Evolutionary conservation across 345 rosid species (phyloP), one percentile per base, ranked within the genome.

Genomic region (Anastatica hierochuntica): DNA sequence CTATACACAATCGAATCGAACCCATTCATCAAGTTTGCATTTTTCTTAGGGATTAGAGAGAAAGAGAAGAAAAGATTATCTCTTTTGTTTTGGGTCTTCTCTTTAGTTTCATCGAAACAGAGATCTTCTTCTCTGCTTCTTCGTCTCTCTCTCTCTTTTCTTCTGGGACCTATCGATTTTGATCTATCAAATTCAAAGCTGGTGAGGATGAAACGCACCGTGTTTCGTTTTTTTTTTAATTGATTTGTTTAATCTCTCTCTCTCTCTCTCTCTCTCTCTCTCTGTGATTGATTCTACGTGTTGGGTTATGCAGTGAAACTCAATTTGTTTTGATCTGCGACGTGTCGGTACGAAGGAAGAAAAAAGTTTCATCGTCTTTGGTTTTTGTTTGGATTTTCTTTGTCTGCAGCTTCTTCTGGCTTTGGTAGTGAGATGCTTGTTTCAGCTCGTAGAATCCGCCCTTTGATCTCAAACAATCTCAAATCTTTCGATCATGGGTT

Each of bases 261-360:
- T 47, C 51, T 67, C n/a, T n/a, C n/a, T n/a, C n/a, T n/a, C n/a
- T n/a, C n/a, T 10, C 24, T 8, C n/a, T 43, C 17, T 43, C 36
- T 47, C 51, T 67, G 56, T 12, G 40, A 60, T 59, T 46, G 50
- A 41, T 27, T 53, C 56, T 33, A 60, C 73, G 68, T 55, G 53
- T 71, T 67, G 44, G 62, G 74, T 64, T 66, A 14, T 68, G 63
- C 20, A 49, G 70, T 62, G 48, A 60, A 53, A 46, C 53, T 66
- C 58, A 62, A 6, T 34, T 63, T 76, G 66, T 72, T 60, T 64
- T 50, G 56, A 68, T 72, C 51, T 50, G 79, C 82, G 80, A 80
- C 79, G 82, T 77, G 78, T 79, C 82, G 36, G 45, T 62, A n/a
- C n/a, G n/a, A n/a, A n/a, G n/a, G n/a, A n/a, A n/a, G 2, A 57